Evolutionary conservation across 805 yeast genomes (phyloP).

Genomic region (Starmerella floris): DNA sequence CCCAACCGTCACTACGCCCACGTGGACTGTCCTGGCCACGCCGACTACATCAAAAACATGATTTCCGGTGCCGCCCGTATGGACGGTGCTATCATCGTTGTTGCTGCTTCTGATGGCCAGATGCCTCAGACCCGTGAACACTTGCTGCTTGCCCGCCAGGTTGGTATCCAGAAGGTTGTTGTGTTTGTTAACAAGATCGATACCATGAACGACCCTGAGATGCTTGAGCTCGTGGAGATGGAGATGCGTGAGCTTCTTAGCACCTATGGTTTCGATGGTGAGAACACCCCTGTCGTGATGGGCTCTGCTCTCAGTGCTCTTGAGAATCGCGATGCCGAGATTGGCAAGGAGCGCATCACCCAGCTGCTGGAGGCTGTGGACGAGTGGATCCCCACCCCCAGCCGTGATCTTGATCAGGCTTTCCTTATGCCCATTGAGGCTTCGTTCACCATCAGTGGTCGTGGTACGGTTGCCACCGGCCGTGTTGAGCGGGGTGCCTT

Average conservation of each 20-base stretch:
- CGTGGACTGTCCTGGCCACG: conserved; percentile 98
- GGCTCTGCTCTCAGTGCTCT: conserved; percentile 97
- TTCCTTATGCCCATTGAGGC: conserved; percentile 96
- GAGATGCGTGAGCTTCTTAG: conserved; percentile 95
- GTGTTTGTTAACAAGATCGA: conserved; percentile 98
- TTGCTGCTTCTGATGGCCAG: conserved; percentile 98
- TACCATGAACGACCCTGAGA: conserved; percentile 95
- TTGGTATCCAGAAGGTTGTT: conserved; percentile 94
- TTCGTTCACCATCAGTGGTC: conserved; percentile 95
- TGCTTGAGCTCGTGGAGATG: conserved; percentile 99
- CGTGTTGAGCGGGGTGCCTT: conserved; percentile 97
- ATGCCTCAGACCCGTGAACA: conserved; percentile 99
- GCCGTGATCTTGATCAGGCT: conserved; percentile 89
- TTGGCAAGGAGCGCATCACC: conserved; percentile 73
- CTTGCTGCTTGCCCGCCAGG: conserved; percentile 95
- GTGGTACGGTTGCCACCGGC: conserved; percentile 99
- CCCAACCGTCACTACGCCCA: conserved; percentile 92
- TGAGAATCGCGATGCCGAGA: conserved; percentile 76
- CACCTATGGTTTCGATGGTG: conserved; percentile 95
- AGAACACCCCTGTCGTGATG: conserved; percentile 93
- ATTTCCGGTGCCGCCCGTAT: conserved; percentile 99
- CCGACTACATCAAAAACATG: conserved; percentile 97
- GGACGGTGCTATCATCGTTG: conserved; percentile 99
- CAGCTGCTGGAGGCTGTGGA: conserved; percentile 86
- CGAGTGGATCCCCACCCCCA: conserved; percentile 89